Percentiles rank a stretch among this genome's conserved stretches.
phyloP scores from a whole-genome alignment of 2,329 filamentous ascomycete species.

The Rasamsonia emersonii region DNA sequence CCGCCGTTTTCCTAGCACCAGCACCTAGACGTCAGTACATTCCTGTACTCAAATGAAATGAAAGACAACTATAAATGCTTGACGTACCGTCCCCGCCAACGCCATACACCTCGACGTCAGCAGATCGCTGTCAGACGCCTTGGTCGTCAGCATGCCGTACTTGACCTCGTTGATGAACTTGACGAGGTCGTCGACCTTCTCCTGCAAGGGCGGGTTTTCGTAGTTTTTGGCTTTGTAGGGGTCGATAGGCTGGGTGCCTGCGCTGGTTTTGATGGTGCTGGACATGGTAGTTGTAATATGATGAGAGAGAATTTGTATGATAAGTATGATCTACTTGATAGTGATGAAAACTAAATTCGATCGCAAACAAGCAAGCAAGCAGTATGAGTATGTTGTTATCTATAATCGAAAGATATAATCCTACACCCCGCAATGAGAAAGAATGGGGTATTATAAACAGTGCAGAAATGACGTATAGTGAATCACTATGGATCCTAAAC shows the following conservation, averaged over 20 bases:
- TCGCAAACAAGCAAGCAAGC: no score
- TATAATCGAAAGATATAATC: no score
- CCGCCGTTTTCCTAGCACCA: slow-evolving; percentile 64
- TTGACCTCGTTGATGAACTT: slow-evolving; percentile 65
- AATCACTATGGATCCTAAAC: no score
- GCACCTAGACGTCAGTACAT: no score
- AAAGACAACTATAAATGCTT: neutral
- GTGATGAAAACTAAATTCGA: no score
- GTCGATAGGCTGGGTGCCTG: slow-evolving; percentile 58
- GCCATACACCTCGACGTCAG: slow-evolving; percentile 82
- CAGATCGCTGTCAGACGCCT: slow-evolving; percentile 54
- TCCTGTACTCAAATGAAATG: no score
- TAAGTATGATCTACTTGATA: no score
- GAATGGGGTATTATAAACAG: no score
- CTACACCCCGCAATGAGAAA: no score
- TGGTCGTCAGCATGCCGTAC: slow-evolving; percentile 84
- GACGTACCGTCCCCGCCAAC: slow-evolving; percentile 61
- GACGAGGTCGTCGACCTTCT: slow-evolving; percentile 68
- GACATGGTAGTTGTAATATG: slow-evolving; percentile 18
- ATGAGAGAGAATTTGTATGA: slow-evolving; percentile 1
- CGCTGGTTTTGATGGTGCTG: slow-evolving; percentile 46
- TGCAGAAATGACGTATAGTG: no score
- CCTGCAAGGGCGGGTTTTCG: slow-evolving; percentile 60
- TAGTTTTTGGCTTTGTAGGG: slow-evolving; percentile 73
- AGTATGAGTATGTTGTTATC: no score